Evolutionary conservation across 1,284 basidiomycete genomes (phyloP), one percentile per base, ranked within the genome.

Genomic region (Ustilago hordei): DNA sequence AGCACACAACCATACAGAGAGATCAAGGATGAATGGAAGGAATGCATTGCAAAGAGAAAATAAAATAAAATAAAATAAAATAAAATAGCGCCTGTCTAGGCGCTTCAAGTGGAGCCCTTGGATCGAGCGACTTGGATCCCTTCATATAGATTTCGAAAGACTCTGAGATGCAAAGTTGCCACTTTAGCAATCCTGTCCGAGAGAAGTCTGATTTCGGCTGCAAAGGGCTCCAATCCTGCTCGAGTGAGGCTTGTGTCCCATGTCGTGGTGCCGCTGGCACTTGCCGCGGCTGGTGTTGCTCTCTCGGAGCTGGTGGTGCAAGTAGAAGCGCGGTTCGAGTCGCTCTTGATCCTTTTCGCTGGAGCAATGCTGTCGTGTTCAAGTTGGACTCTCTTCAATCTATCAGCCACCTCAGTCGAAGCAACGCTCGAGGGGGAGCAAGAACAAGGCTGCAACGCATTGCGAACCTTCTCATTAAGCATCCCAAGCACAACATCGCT

Each of bases 141-240:
- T 50, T 82, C 79, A 57, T 82, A 82, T 55, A 81, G 47, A 39
- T 75, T 75, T 36, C 79, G 63, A 59, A 79, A 80, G 17, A 82
- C 79, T 12, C 79, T 60, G 52, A 81, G 64, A 41, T 82, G 81
- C 67, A 82, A 82, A 23, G 60, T 66, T n/a, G 76, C 79, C 34
- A 82, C 74, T 41, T 81, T 82, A 35, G 70, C 65, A 36, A 81
- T 75, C 13, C 81, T 67, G 12, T 82, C 81, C 31, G 69, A 78
- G 0, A 82, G 68, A 59, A 82, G 59, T 7, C 70, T 50, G 34
- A 82, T 78, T 63, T 82, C 81, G 41, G 77, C 77, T 0, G 69
- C 60, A 28, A 82, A 78, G 0, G 79, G 77, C 17, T 82, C 81
- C 9, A 82, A 67, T 4, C 79, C 81, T 15, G 76, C 75, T n/a